Evolutionary conservation across 2,329 filamentous ascomycete genomes (phyloP).

Genomic region (Penicillium sumatraense): DNA sequence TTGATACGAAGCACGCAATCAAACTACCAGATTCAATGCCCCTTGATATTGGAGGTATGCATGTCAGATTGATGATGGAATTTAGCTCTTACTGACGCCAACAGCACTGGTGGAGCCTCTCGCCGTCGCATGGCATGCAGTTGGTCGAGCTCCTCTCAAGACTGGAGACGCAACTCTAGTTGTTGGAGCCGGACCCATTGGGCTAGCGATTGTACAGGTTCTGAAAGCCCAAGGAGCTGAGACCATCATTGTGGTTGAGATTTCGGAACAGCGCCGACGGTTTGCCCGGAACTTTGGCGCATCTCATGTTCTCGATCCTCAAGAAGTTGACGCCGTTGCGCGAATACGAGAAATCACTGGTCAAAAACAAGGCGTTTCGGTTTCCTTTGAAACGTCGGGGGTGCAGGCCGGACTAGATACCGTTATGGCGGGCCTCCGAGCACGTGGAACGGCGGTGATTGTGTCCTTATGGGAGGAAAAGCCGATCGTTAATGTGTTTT

Average conservation of each 20-base stretch:
- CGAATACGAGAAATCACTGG: conserved; percentile 54
- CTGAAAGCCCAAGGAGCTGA: conserved; percentile 57
- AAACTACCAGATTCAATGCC: conserved; percentile 27
- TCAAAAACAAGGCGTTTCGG: conserved; percentile 51
- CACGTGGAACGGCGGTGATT: conserved; percentile 63
- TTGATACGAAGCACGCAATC: conserved; percentile 26
- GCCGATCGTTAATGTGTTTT: conserved; percentile 58
- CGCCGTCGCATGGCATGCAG: conserved; percentile 67
- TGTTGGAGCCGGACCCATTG: conserved; percentile 66
- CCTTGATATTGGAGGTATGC: conserved; percentile 30
- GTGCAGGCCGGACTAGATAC: conserved; percentile 55
- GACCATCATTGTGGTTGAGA: conserved; percentile 63
- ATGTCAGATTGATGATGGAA: conserved; percentile 7
- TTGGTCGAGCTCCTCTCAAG: conserved; percentile 53
- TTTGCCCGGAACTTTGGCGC: conserved; percentile 62
- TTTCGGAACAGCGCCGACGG: conserved; percentile 55
- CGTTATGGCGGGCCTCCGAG: conserved; percentile 56
- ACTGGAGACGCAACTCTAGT: conserved; percentile 56
- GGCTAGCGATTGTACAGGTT: conserved; percentile 63
- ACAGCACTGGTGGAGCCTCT: conserved; percentile 65
- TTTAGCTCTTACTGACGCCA: background rate
- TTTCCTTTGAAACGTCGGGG: conserved; percentile 67
- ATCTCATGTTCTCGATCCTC: conserved; percentile 58
- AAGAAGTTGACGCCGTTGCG: conserved; percentile 51
- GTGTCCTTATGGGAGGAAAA: conserved; percentile 66